Base-by-base conservation (phyloP, 306 rosid species). In the Styphnolobium japonicum region DNA sequence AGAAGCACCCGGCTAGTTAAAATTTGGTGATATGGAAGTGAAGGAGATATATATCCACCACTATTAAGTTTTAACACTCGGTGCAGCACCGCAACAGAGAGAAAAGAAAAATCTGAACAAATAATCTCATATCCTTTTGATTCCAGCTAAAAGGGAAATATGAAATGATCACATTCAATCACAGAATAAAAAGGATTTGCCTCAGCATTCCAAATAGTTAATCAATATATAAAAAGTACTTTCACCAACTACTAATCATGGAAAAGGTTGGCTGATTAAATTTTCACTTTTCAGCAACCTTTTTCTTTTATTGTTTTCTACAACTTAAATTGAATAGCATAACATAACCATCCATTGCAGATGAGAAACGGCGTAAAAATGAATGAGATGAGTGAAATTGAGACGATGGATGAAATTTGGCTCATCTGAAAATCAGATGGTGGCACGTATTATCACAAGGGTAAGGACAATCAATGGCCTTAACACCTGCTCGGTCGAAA, bases 371-470 rank as follows among this genome's bases (percentile, higher is more conserved):
- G 23, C 49, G 18, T 27, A 19, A 21, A 34, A 15, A 31, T 34
- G 36, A 16, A 29, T 4, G 14, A 11, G 82, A 40, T n/a, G 22
- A 62, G 14, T 68, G 61, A 49, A 64, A 51, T 56, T 36, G 72
- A 60, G 23, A 76, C 53, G 66, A 76, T 11, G 15, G 67, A 72
- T 73, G 81, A 49, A 84, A 27, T 27, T 31, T 21, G n/a, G 74
- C 33, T 89, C 75, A 79, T 75, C 82, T 56, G 83, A 93, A 95
- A 87, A 86, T 81, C 64, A 93, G 92, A 88, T 95, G 78, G 85
- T 95, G 98, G 81, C 99, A 95, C 6, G 92, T 87, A 29, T 83
- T 86, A 78, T 95, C 99, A 25, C 99, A 93, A 58, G 98, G 99
- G 75, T 88, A 93, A 4, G 94, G 96, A 56, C 98, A 95, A 65